A percentile compares a stretch with the other conserved stretches of the same genome.
Evolutionary conservation across 2,329 filamentous ascomycete genomes (phyloP).

Genomic region (Coniosporium uncinatum): DNA sequence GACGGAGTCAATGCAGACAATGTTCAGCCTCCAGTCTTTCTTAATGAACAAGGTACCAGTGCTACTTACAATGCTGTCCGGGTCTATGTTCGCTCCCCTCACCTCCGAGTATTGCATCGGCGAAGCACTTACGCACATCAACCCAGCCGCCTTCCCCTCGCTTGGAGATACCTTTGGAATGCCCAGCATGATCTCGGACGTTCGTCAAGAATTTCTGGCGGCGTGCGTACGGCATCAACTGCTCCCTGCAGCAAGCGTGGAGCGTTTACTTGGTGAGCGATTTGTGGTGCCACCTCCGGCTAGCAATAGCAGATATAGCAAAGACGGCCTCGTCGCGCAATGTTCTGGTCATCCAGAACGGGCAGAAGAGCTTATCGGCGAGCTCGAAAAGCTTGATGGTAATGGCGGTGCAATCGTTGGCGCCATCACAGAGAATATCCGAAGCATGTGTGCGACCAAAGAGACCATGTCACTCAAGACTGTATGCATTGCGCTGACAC

Average conservation of each 20-base stretch:
- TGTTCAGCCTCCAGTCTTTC: conserved; percentile 79
- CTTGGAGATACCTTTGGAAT: conserved; percentile 56
- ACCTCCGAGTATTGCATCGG: conserved; percentile 60
- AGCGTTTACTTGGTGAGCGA: conserved; percentile 77
- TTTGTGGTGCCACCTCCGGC: conserved; percentile 75
- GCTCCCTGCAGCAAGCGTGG: conserved; percentile 73
- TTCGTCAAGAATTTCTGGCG: conserved; percentile 80
- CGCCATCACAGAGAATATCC: conserved; percentile 56
- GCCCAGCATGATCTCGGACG: conserved; percentile 52
- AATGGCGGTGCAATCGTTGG: conserved; percentile 84
- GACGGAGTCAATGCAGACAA: conserved; percentile 49
- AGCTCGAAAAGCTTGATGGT: conserved; percentile 86
- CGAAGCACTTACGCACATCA: conserved; percentile 57
- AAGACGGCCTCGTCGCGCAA: conserved; percentile 72
- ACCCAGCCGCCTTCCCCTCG: conserved; percentile 57
- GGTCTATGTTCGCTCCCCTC: conserved; percentile 51
- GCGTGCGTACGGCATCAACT: conserved; percentile 85
- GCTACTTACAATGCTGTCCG: conserved; percentile 51
- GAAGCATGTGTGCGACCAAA: conserved; percentile 63
- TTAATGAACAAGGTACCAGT: conserved; percentile 69
- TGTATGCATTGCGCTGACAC: conserved; percentile 67
- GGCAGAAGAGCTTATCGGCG: conserved; percentile 70
- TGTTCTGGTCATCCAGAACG: conserved; percentile 73
- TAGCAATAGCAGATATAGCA: conserved; percentile 62
- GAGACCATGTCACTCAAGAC: conserved; percentile 78